Evolutionary conservation across 345 rosid genomes (phyloP), one percentile per base, ranked within the genome.

Genomic region (Citrus australasica): DNA sequence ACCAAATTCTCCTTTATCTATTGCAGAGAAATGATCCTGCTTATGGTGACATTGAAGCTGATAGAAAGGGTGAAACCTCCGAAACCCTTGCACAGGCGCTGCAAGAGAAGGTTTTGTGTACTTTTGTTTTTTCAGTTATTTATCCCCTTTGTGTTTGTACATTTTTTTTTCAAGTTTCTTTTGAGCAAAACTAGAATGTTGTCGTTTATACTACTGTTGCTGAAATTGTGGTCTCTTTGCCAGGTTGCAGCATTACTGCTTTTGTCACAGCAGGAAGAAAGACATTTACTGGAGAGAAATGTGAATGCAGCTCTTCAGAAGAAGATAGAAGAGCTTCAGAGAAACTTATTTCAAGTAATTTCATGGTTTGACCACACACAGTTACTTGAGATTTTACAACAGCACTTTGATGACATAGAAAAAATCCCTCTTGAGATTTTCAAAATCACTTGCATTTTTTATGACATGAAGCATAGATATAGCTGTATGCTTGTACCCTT

Each of bases 231-330:
- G 71, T 75, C 74, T 58, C 72, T 69, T 80, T 83, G 60, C 69
- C 87, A 97, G 99, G 97, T 94, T 79, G 86, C 89, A 27, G 86
- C 97, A 48, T 85, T 97, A 35, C 80, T 97, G 73, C 97, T 97
- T 83, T 76, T 97, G 79, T 94, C 99, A 10, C 98, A 97, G 85
- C 92, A 94, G 83, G 99, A 93, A 80, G 99, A 94, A 86, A 90
- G 98, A 77, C 97, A 94, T 87, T 84, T 94, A 76, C 86, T 94
- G 82, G 98, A 97, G 83, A 92, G 83, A 86, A 97, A 97, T 86
- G 90, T 93, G 77, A 87, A 86, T 78, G 88, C 82, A 75, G 98
- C 92, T 79, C 98, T 97, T 76, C 94, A 86, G 86, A 88, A 89
- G 82, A 97, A 89, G 85, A 80, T 88, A 75, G 98, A 92, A 71